A percentile compares a stretch with the other conserved stretches of the same genome.
Conservation (phyloP, 768 basidiomycete species). For the Erythrobasidium yunnanense region DNA sequence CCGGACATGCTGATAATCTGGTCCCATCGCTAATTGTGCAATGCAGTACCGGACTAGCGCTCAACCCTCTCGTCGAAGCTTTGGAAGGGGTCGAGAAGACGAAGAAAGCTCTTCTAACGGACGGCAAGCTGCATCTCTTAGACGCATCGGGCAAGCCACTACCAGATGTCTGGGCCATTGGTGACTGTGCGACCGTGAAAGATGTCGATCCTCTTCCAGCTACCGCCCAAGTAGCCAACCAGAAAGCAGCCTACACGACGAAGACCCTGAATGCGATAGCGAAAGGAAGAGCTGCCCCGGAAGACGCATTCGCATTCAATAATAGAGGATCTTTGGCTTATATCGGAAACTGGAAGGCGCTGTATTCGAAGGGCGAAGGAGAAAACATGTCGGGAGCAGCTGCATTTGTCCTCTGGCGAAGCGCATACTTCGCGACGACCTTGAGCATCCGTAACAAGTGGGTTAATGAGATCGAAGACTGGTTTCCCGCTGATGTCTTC, state of each 20-base stretch:
- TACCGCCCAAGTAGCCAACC: slow-evolving; percentile 78
- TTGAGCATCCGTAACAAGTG: slow-evolving; percentile 62
- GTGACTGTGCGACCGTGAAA: slow-evolving; percentile 60
- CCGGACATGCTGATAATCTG: not conserved
- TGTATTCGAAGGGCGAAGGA: slow-evolving; percentile 42
- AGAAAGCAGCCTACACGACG: slow-evolving; percentile 59
- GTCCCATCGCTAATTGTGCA: slow-evolving; percentile 49
- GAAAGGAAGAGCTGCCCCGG: slow-evolving; percentile 43
- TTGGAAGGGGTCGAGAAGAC: slow-evolving; percentile 50
- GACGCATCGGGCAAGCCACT: slow-evolving; percentile 50
- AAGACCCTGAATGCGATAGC: slow-evolving; percentile 58
- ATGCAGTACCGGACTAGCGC: slow-evolving; percentile 75
- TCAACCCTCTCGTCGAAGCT: slow-evolving; percentile 63
- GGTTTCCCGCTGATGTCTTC: not conserved
- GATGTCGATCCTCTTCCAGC: slow-evolving; percentile 53
- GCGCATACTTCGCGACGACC: slow-evolving; percentile 60
- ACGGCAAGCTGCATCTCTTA: slow-evolving; percentile 56
- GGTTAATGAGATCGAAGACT: slow-evolving; percentile 34
- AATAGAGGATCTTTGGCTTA: slow-evolving; percentile 69
- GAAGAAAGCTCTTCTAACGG: slow-evolving; percentile 22
- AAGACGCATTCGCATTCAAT: slow-evolving; percentile 57
- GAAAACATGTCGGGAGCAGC: slow-evolving; percentile 53
- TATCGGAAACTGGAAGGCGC: slow-evolving; percentile 58
- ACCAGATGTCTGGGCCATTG: slow-evolving; percentile 67
- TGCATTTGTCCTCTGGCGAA: slow-evolving; percentile 28